Evolutionary conservation across 2,329 filamentous ascomycete species (phyloP).

Genomic region (Cylindrodendrum hubeiense): DNA sequence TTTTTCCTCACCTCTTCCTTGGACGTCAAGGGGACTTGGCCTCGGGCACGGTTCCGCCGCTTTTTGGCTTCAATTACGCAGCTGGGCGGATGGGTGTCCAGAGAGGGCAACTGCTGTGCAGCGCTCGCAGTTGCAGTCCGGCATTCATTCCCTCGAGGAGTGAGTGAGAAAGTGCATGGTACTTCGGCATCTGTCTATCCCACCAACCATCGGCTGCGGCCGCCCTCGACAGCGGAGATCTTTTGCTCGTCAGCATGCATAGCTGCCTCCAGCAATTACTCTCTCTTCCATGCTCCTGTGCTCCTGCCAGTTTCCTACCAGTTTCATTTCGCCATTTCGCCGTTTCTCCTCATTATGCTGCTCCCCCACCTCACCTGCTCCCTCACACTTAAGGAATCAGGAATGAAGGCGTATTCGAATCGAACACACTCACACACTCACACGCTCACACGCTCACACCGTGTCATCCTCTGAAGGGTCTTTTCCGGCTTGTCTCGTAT

Average conservation of each 20-base stretch:
- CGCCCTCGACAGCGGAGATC: background rate
- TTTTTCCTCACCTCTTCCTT: background rate
- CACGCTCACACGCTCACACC: background rate
- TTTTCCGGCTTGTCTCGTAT: constrained; percentile 3
- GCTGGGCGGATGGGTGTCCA: background rate
- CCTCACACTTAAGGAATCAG: background rate
- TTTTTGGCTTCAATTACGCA: background rate
- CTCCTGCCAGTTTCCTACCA: background rate
- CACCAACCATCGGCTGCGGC: background rate
- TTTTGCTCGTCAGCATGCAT: background rate
- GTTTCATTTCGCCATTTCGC: background rate
- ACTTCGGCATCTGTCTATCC: background rate
- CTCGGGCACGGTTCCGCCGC: background rate
- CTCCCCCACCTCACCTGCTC: background rate
- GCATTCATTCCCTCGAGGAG: background rate
- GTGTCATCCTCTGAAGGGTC: background rate
- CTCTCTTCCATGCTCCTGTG: background rate
- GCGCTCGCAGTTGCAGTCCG: background rate
- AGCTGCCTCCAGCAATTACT: background rate
- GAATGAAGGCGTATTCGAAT: background rate
- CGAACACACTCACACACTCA: background rate
- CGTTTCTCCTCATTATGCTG: background rate
- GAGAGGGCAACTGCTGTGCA: background rate
- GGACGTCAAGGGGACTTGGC: background rate
- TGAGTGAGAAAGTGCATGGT: no score